Evolutionary conservation across 257 asterid species (phyloP).

Genomic region (Salvia rosmarinus): DNA sequence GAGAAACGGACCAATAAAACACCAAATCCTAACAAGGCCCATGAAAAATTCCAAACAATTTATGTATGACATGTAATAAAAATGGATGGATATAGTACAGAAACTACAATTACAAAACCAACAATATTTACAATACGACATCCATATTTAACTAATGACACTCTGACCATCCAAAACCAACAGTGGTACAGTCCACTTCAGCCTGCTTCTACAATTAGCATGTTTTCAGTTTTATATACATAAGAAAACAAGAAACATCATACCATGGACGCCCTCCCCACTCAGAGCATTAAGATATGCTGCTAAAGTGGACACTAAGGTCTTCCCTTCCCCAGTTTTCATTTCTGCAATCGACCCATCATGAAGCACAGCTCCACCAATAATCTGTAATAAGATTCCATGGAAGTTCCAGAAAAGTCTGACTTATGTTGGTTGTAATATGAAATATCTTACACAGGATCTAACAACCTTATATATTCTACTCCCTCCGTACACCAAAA

Average conservation of each 20-base stretch:
- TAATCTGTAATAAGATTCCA: conserved; percentile 53
- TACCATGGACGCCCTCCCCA: conserved; percentile 99
- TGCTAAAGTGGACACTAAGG: conserved; percentile 94
- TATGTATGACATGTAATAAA: conserved; percentile 11
- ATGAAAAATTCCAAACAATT: conserved; percentile 21
- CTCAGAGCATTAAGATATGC: conserved; percentile 96
- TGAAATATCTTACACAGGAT: conserved; percentile 12
- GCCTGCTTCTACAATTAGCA: conserved; percentile 21
- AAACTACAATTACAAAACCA: background rate
- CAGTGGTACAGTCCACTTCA: conserved; percentile 9
- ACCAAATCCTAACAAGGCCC: conserved; percentile 20
- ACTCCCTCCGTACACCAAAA: too few relatives aligned
- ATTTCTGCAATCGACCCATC: conserved; percentile 99
- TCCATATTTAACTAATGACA: conserved; percentile 12
- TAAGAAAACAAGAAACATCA: conserved; percentile 23
- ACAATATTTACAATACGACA: conserved; percentile 1
- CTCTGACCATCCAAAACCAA: conserved; percentile 28
- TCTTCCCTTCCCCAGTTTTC: conserved; percentile 99
- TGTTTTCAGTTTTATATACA: conserved; percentile 11
- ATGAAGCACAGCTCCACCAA: conserved; percentile 98
- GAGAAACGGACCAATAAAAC: conserved; percentile 24
- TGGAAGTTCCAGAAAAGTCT: conserved; percentile 32
- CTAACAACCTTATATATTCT: background rate
- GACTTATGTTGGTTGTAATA: conserved; percentile 23
- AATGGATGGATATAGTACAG: background rate